Evolutionary conservation across 2,329 filamentous ascomycete genomes (phyloP), one percentile per base, ranked within the genome.

Genomic region (Nemania sp.): DNA sequence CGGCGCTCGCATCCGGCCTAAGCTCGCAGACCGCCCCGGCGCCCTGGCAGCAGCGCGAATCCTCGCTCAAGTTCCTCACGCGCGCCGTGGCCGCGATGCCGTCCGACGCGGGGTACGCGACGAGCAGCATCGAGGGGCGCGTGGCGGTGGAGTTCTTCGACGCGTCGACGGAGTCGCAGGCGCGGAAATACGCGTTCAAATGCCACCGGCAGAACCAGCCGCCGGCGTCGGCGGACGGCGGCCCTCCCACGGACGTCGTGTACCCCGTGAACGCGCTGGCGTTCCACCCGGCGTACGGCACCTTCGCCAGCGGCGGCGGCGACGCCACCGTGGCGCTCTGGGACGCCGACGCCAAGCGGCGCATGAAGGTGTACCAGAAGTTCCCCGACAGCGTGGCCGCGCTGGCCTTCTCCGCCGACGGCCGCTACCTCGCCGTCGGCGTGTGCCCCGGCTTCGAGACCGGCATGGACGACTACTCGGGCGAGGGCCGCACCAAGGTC

Each of bases 81-180:
- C 84, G 94, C 55, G 90, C 90, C 15, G 89, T 97, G 0, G 86
- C 91, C 14, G 96, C 93, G 72, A 97, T 99, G 94, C 93, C 94
- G 12, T 92, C 94, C 65, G 94, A 97, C 62, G 89, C 88, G 9
- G 94, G 94, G 5, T 99, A 97, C 70, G 92, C 93, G 8, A 93
- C 89, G 1, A 90, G 85, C 54, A 92, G 87, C 66, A 99, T 99
- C 66, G 94, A 99, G 70, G 94, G 94, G 4, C 86, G 94, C 64
- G 91, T 99, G 2, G 93, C 92, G 0, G 94, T 99, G 1, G 94
- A 99, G 72, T 97, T 92, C 90, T 97, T 99, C 70, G 94, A 97
- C 68, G 90, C 94, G 14, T 90, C 86, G 5, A 78, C 85, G 36
- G 89, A 93, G 71, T 92, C 89, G 3, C 92, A 97, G 75, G 88